Conservation (phyloP, 192 early-diverging fungal genomes). For the Podila clonocystis region DNA sequence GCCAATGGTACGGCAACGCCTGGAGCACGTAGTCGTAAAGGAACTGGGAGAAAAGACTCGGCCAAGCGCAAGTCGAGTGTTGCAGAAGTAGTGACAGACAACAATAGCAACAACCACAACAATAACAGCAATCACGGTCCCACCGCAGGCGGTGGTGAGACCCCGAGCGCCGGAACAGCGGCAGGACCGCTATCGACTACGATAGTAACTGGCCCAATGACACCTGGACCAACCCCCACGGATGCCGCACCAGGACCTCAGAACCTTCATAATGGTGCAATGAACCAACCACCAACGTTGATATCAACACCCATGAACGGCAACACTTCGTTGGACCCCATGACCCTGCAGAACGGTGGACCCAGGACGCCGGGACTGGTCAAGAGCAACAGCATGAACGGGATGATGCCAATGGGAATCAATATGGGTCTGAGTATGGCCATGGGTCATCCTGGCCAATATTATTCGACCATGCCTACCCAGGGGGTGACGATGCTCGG, state of each 20-base stretch:
- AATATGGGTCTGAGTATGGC: neutral
- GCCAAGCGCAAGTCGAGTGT: slow-evolving; percentile 26
- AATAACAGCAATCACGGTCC: neutral
- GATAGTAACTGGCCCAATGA: neutral
- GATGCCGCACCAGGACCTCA: neutral
- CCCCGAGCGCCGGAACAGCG: neutral
- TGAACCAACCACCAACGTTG: slow-evolving; percentile 1
- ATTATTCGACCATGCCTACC: neutral
- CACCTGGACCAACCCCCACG: neutral
- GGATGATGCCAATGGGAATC: neutral
- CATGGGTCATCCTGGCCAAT: neutral
- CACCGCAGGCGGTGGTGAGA: slow-evolving; percentile 2
- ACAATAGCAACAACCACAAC: neutral
- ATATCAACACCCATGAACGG: neutral
- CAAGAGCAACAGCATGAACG: neutral
- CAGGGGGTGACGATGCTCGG: neutral
- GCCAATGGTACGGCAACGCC: neutral
- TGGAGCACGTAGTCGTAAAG: slow-evolving; percentile 12
- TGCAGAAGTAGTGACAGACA: slow-evolving; percentile 3
- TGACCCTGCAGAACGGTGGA: neutral
- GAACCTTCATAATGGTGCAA: neutral
- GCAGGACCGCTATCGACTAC: neutral
- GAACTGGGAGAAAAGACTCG: slow-evolving; percentile 27
- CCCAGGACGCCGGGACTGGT: neutral
- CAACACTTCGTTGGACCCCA: neutral